Evolutionary conservation across 2,329 filamentous ascomycete species (phyloP), one percentile per base, ranked within the genome.

Genomic region (Xylariaceae sp.): DNA sequence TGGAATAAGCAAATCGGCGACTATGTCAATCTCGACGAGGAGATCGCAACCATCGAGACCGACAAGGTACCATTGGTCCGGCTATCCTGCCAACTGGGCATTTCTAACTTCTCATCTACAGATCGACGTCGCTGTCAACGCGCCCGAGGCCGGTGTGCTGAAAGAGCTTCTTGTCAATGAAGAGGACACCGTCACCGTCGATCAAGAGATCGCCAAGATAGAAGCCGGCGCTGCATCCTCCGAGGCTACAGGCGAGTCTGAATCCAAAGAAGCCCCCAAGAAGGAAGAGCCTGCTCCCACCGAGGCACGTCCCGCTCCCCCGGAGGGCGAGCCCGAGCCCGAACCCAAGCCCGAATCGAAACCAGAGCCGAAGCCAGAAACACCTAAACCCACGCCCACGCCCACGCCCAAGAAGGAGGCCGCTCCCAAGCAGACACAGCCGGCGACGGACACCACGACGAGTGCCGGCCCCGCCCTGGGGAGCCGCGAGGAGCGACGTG

Each of bases 21-120:
- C 74, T 93, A 87, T 68, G 93, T 99, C 50, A 92, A 96, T 79
- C 88, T 89, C 69, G 95, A 99, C 71, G 95, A 98, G 78, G 95
- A 99, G 75, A 93, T 99, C 74, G 95, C 95, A 29, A 97, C 93
- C 48, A 99, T 99, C 71, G 95, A 99, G 78, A 99, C 95, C 14
- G 95, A 99, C 83, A 99, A 99, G 87, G 91, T 91, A 79, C 61
- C 54, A 20, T 42, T 32, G n/a, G 19, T 40, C 40, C 46, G 23
- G 47, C 18, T 32, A 26, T 26, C 23, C 23, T 18, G 42, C 43
- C 40, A 41, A 20, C 43, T 47, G 16, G 41, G 42, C 20, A 47
- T 23, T 54, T 54, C 61, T 29, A 56, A 49, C 47, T 50, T 57
- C 37, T 57, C 51, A 19, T 20, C 46, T 48, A 1, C 60, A 95